Base-by-base conservation (phyloP, 2,329 filamentous ascomycete genomes). In the Lasiodiplodia hormozganensis region DNA sequence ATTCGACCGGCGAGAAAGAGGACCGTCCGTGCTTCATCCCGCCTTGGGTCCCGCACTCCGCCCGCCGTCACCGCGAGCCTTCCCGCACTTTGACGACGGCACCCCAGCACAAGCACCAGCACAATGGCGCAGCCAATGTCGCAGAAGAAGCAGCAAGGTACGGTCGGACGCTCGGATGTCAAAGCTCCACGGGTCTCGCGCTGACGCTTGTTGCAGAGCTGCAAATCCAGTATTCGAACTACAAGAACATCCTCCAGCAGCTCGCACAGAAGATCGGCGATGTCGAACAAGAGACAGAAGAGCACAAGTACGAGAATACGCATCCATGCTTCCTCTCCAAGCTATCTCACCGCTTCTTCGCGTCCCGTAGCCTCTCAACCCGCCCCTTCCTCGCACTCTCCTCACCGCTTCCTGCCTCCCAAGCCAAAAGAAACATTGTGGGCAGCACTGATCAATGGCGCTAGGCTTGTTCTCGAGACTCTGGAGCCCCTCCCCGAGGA, bases 211-310 rank as follows among this genome's bases (percentile, higher is more conserved):
- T 40, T 11, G 7, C 74, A 96, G 92, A 96, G 78, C 88, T 96
- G 73, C 92, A 96, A 82, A 83, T 86, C 62, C 91, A 92, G 74
- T 96, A 96, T 79, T 88, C 88, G 73, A 93, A 89, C 81, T 95
- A 87, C 85, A 90, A 90, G 76, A 89, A 87, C 75, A 89, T 85
- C 40, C 87, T 99, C 69, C 95, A 98, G 82, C 92, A 96, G 77
- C 89, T 99, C 75, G 96, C 96, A 36, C 91, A 94, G 77, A 98
- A 97, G 81, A 97, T 99, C 74, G 96, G 96, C 51, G 94, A 98
- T 77, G 94, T 99, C 68, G 96, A 99, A 83, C 93, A 97, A 79
- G 96, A 98, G 80, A 90, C 92, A 23, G 96, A 99, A 81, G 96
- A 99, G 80, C 96, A 99, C 85, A 98, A 97, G 96, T 98, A 83